Evolutionary conservation across 495 filamentous ascomycete species (phyloP), one percentile per base, ranked within the genome.

Genomic region (Lasiosphaeria ovina): DNA sequence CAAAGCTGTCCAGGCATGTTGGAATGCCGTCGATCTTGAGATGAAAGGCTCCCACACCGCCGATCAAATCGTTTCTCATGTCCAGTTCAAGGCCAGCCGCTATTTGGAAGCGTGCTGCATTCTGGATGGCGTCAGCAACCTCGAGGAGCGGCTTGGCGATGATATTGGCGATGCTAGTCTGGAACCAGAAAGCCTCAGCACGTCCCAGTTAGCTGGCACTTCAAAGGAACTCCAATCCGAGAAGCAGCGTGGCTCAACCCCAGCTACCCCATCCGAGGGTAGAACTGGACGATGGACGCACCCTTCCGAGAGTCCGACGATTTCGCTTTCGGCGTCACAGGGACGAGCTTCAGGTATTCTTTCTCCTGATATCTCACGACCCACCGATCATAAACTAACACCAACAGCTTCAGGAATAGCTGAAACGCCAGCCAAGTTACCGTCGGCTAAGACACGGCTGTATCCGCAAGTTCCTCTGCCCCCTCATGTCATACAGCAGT

Each of bases 1-100:
- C 74, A 86, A 88, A 66, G 88, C 87, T 11, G 90, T 94, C 6
- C 87, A 93, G 71, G 78, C 86, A 10, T 96, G 90, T 63, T 85
- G 93, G 72, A 81, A 82, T 64, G 89, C 90, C 0, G 86, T 90
- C 11, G 91, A 94, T 55, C 82, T 85, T 52, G 87, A 90, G 64
- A 79, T 79, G 42, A 58, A 59, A 1, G 72, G 73, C 4, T 57
- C 63, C n/a, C 66, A 63, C 3, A 71, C 72, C 7, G 66, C 69
- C 10, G 79, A 81, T 47, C 67, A 74, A 47, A 72, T 80, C 33
- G 69, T 79, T 24, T 71, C 68, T 12, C 69, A 71, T 24, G 72
- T 76, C 0, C 73, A 81, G 64, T 66, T 72, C 51, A 75, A 71
- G 58, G 72, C 69, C 1, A 77, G 72, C 60, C 72, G 79, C 6